phyloP scores from a whole-genome alignment of 2,329 filamentous ascomycete species.

The Pseudogymnoascus sp. region DNA sequence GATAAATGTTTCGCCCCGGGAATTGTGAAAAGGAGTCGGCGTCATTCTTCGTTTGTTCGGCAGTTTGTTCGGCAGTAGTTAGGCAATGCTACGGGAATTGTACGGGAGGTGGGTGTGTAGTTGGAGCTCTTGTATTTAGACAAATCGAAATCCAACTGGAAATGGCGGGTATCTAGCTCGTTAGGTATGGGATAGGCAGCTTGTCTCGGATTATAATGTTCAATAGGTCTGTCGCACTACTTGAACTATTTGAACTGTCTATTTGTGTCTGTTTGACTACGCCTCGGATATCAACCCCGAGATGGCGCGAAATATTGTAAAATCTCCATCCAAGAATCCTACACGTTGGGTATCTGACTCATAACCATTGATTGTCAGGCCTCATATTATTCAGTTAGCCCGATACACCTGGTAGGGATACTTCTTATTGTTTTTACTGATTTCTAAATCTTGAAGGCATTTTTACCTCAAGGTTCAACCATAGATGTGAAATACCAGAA shows the following conservation, averaged over 20 bases:
- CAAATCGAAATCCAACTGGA: background rate
- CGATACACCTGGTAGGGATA: background rate
- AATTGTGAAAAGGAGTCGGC: constrained; percentile 7
- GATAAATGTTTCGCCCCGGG: constrained; percentile 41
- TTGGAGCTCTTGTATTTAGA: constrained; percentile 2
- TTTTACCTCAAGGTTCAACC: background rate
- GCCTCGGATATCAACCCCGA: background rate
- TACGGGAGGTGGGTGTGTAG: background rate
- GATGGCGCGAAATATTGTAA: background rate
- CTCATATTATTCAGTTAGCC: background rate
- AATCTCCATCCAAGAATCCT: background rate
- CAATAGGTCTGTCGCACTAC: constrained; percentile 2
- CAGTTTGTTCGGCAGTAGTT: constrained; percentile 1
- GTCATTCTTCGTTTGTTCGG: constrained; percentile 8
- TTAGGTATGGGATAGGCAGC: constrained; percentile 5
- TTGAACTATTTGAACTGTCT: background rate
- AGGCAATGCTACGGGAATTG: background rate
- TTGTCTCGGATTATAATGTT: constrained; percentile 8
- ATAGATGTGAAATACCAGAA: background rate
- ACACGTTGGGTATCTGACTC: background rate
- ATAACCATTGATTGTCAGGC: background rate
- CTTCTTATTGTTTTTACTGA: background rate
- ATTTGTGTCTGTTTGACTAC: background rate
- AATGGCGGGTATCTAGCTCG: background rate
- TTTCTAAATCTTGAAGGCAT: background rate